Conservation (phyloP, 139 green algal genomes). For the Chloropicon primus region DNA sequence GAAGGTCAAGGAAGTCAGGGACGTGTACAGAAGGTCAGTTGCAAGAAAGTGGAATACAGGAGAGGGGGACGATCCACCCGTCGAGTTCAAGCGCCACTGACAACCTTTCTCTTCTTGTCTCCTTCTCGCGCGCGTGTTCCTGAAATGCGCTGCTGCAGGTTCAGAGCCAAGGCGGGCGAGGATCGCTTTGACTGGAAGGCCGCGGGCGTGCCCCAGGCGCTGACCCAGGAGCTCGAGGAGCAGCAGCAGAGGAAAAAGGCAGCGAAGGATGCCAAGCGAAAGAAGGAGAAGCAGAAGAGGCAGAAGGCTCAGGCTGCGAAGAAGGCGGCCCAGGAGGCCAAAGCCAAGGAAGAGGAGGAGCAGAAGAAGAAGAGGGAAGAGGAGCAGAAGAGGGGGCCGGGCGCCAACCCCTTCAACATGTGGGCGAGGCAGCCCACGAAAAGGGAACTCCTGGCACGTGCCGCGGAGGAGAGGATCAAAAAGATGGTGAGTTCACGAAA, state of each 20-base stretch:
- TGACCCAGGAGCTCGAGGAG: slow-evolving; percentile 46
- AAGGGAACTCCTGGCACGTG: not conserved
- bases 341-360: slow-evolving; percentile 16
- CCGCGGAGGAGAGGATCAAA: not conserved
- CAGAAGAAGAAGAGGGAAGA: slow-evolving; percentile 6
- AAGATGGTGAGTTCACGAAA: not conserved
- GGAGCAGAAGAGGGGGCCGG: slow-evolving; percentile 4
- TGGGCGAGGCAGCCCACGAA: not conserved
- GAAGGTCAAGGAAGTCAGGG: slow-evolving; percentile 38
- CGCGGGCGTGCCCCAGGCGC: slow-evolving; percentile 39
- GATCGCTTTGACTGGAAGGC: slow-evolving; percentile 42
- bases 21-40: slow-evolving; percentile 57
- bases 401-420: not conserved
- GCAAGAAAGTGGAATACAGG: slow-evolving; percentile 16
- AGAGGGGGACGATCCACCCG: too few species aligned
- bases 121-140: not conserved
- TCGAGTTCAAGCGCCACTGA: too few species aligned
- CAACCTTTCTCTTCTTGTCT: too few species aligned
- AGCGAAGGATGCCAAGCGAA: not conserved
- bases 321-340: not conserved
- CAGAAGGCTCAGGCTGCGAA: not conserved
- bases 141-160: not conserved
- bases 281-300: not conserved
- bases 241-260: not conserved
- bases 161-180: not conserved